Evolutionary conservation across 192 early-diverging fungal species (phyloP), one percentile per base, ranked within the genome.

Genomic region (Coemansia nantahalensis): DNA sequence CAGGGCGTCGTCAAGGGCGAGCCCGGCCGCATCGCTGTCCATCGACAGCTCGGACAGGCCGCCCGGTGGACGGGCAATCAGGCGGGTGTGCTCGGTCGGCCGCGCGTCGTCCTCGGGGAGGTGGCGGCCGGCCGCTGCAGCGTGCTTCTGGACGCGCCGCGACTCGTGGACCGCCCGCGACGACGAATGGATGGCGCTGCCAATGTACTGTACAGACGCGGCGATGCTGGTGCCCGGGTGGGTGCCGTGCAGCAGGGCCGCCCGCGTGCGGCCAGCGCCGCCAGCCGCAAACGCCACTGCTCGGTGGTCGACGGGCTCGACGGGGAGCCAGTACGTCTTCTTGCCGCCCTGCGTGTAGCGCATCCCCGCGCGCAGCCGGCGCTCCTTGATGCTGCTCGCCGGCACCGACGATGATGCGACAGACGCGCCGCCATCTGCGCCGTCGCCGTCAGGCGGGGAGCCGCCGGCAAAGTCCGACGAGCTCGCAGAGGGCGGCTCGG

Each of bases 271-370:
- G 6, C 70, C 70, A 17, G 54, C 50, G n/a, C 72, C 61, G 4
- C 65, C 60, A 12, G 59, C 56, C 14, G 65, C 65, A 59, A 75
- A 62, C 2, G 65, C 60, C 21, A 64, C 57, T 13, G 69, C 69
- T 16, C 67, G 57, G 46, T 69, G 62, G 37, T 68, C 69, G 18
- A 63, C 58, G 22, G 65, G 65, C 33, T 79, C 78, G 8, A 71
- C 68, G 4, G 78, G 78, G 8, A 80, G 61, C 78, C 78, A 80
- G 41, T 80, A 80, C n/a, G 68, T 80, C 46, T 59, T 62, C 39
- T 70, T 71, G 28, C 78, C 78, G 13, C 78, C 78, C 47, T 68
- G 67, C 24, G 73, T 68, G 41, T 80, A 80, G 9, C 78, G 72
- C 72, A 80, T 70, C 13, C 78, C 78, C 15, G 78, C 78, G 33